phyloP scores from a whole-genome alignment of 345 rosid species.

The Aquilaria yunnanensis region DNA sequence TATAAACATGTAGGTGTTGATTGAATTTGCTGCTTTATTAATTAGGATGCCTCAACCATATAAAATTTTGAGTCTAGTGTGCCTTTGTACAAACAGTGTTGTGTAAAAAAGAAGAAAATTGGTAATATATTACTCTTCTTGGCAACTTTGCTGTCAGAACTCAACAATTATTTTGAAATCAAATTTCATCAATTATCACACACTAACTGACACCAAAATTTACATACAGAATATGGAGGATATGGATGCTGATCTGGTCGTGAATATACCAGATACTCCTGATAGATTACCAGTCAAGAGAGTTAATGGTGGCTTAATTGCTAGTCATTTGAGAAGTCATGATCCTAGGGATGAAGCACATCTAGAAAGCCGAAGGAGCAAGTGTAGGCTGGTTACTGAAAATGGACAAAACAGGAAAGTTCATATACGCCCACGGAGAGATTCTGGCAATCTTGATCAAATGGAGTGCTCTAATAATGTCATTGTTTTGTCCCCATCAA shows the following conservation, averaged over 20 bases:
- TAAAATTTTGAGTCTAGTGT: no score
- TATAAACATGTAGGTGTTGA: no score
- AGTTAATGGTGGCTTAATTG: constrained; percentile 17
- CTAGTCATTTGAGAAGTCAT: constrained; percentile 24
- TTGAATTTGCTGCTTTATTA: no score
- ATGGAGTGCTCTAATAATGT: constrained; percentile 18
- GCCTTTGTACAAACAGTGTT: no score
- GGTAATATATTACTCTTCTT: no score
- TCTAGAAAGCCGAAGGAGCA: constrained; percentile 22
- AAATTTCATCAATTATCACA: no score
- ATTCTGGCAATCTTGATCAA: constrained; percentile 22
- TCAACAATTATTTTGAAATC: no score
- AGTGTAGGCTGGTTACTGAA: constrained; percentile 24
- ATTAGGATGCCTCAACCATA: no score
- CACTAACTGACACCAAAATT: no score
- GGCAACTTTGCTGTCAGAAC: no score
- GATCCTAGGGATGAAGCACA: constrained; percentile 21
- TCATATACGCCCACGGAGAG: constrained; percentile 19
- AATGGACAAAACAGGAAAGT: constrained; percentile 24
- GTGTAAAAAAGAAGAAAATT: no score
- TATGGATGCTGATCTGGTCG: constrained; percentile 51
- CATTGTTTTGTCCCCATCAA: constrained; percentile 16
- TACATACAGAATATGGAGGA: constrained; percentile 54
- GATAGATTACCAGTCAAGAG: constrained; percentile 40
- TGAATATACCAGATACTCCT: constrained; percentile 76